These are phyloP conservation scores for Gossypium gossypioides DNA, from an alignment of 441 rosid species.

Conservation along the genomic window DNA sequence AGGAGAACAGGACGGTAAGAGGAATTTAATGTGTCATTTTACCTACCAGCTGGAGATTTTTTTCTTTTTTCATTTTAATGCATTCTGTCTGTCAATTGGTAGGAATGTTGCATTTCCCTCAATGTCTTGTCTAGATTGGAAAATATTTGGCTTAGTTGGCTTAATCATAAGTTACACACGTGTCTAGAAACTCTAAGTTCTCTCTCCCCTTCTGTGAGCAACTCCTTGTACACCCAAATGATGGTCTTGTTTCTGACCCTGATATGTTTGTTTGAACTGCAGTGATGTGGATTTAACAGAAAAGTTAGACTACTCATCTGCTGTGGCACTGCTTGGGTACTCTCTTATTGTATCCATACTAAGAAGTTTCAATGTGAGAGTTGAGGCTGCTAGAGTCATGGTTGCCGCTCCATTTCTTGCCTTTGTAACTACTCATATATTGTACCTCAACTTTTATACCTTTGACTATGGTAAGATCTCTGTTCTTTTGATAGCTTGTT, in stretches of 20 bases:
- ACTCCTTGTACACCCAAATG: neutral
- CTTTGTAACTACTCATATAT: constrained; percentile 68
- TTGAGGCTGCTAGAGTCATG: constrained; percentile 84
- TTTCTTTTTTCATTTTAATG: neutral
- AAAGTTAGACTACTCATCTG: constrained; percentile 79
- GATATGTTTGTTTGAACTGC: constrained; percentile 18
- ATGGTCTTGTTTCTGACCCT: neutral
- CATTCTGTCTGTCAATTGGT: neutral
- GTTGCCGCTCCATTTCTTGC: constrained; percentile 85
- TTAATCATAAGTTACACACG: neutral
- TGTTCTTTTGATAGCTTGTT: constrained; percentile 8
- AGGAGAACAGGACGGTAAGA: neutral
- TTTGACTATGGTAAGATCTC: constrained; percentile 61
- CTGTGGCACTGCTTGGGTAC: constrained; percentile 71
- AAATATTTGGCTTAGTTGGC: neutral
- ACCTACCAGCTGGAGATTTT: neutral
- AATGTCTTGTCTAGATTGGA: neutral
- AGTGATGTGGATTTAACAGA: constrained; percentile 87
- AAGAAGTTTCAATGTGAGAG: constrained; percentile 53
- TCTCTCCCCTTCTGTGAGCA: neutral
- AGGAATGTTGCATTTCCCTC: neutral
- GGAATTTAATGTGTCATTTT: neutral
- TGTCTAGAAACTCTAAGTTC: neutral
- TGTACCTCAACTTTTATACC: constrained; percentile 64
- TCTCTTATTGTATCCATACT: constrained; percentile 67